These are phyloP conservation scores for Simmondsia chinensis DNA, from an alignment of 148 eudicot genomes.

Conservation along the genomic window DNA sequence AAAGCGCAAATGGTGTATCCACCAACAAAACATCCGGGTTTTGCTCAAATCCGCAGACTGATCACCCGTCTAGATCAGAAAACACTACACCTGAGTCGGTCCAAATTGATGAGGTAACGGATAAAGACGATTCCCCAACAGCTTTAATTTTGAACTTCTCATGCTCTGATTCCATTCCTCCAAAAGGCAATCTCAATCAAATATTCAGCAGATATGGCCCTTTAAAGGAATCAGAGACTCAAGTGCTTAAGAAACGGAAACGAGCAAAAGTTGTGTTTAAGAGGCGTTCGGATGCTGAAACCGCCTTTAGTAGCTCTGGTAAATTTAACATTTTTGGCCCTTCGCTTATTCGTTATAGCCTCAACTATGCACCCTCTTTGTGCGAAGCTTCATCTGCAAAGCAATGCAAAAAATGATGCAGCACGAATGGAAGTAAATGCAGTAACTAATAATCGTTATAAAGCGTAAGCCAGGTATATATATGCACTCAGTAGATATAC, in stretches of 20 bases:
- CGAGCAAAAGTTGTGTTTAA: constrained; percentile 64
- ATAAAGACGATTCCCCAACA: constrained; percentile 37
- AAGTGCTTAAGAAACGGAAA: constrained; percentile 41
- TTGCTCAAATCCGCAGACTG: too few species aligned
- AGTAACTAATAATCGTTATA: too few species aligned
- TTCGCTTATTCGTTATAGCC: constrained; percentile 53
- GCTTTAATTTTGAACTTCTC: constrained; percentile 51
- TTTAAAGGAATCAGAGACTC: constrained; percentile 41
- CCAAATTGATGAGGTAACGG: constrained; percentile 12
- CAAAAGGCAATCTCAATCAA: constrained; percentile 33
- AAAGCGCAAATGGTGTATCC: constrained; percentile 1
- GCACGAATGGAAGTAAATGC: constrained; percentile 15
- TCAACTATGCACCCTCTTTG: constrained; percentile 31
- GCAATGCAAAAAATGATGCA: constrained; percentile 22
- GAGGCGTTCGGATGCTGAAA: constrained; percentile 62
- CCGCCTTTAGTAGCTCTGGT: constrained; percentile 70
- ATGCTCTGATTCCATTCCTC: constrained; percentile 53
- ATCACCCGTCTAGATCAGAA: too few species aligned
- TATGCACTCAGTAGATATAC: too few species aligned
- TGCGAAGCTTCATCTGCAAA: constrained; percentile 24
- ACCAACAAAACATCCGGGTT: too few species aligned
- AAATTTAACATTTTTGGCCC: constrained; percentile 63
- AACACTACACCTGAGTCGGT: constrained; percentile 14
- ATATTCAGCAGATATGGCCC: constrained; percentile 61
- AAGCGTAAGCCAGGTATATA: too few species aligned